phyloP scores from a whole-genome alignment of 1,284 basidiomycete species.

The Grifola frondosa region DNA sequence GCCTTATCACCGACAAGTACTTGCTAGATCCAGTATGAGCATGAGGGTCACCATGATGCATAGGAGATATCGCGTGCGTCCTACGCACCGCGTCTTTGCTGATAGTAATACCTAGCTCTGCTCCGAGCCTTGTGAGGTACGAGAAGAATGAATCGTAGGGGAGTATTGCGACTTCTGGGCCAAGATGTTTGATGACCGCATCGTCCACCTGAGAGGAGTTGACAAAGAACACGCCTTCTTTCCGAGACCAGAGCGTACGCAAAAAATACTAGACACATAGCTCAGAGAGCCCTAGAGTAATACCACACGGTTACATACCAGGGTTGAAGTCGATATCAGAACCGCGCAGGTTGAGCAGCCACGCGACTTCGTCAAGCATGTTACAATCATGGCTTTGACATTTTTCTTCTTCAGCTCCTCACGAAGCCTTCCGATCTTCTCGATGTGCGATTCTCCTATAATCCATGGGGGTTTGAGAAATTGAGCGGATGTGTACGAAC shows the following conservation, averaged over 20 bases:
- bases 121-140: slow-evolving; percentile 54
- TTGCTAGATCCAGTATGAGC: slow-evolving; percentile 37
- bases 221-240: slow-evolving; percentile 74
- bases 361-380: slow-evolving; percentile 87
- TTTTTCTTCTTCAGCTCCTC: slow-evolving; percentile 67
- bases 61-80: background rate
- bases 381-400: slow-evolving; percentile 72
- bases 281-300: background rate
- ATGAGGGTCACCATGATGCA: background rate
- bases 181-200: slow-evolving; percentile 58
- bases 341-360: slow-evolving; percentile 94
- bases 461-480: background rate
- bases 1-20: slow-evolving; percentile 72
- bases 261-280: slow-evolving; percentile 74
- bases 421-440: slow-evolving; percentile 71
- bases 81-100: slow-evolving; percentile 43
- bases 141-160: slow-evolving; percentile 73
- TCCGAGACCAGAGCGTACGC: slow-evolving; percentile 80
- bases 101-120: slow-evolving; percentile 44
- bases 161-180: slow-evolving; percentile 60
- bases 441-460: slow-evolving; percentile 59
- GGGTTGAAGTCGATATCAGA: slow-evolving; percentile 94
- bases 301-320: slow-evolving; percentile 41
- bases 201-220: slow-evolving; percentile 64
- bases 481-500: background rate